Conservation (phyloP, 306 rosid genomes). For the Trichosanthes cucumerina region DNA sequence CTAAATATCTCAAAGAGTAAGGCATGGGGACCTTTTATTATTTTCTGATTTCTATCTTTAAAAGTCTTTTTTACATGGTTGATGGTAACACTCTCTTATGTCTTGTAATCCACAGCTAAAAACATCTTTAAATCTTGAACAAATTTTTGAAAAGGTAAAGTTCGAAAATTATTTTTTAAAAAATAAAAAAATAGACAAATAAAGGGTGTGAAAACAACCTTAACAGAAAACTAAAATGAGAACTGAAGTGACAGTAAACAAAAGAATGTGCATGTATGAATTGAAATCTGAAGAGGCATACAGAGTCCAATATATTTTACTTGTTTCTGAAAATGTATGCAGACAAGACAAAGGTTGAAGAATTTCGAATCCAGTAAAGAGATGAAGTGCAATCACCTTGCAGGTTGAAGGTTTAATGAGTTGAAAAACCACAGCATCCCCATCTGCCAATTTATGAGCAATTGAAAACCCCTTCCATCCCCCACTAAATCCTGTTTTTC, state of each 20-base stretch:
- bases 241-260: background rate
- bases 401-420: constrained; percentile 38
- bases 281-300: background rate
- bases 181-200: background rate
- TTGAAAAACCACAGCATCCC: constrained; percentile 71
- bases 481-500: constrained; percentile 57
- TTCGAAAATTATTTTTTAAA: background rate
- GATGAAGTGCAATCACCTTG: constrained; percentile 47
- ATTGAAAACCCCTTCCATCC: constrained; percentile 78
- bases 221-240: background rate
- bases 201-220: background rate
- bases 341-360: background rate
- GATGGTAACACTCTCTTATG: background rate
- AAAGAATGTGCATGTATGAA: background rate
- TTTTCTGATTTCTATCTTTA: background rate
- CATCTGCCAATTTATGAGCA: constrained; percentile 65
- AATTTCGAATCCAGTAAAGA: constrained; percentile 4
- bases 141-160: background rate
- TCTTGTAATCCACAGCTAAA: background rate
- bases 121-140: background rate
- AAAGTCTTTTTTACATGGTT: background rate
- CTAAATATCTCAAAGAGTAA: background rate
- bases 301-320: background rate
- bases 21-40: background rate
- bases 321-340: background rate